Evolutionary conservation across 1,284 basidiomycete species (phyloP), one percentile per base, ranked within the genome.

Genomic region (Ganoderma lingzhi): DNA sequence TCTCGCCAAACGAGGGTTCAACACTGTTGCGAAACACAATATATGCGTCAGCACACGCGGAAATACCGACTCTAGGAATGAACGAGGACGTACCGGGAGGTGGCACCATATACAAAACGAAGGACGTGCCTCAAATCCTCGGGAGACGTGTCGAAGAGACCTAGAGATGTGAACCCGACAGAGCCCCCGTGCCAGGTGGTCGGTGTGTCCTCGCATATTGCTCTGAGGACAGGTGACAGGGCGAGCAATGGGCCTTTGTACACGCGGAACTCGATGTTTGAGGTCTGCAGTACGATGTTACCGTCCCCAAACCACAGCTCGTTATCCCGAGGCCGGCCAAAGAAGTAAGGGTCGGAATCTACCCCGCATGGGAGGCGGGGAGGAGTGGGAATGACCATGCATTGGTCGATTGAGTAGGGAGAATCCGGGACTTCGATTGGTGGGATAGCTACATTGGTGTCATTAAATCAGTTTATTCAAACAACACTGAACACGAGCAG

Each of bases 221-320:
- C 39, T 28, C 44, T 28, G 23, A 61, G 59, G 39, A 61, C 6
- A 17, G 53, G 53, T 6, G 53, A 56, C 30, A 32, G 30, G 12
- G 30, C 30, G 17, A 56, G 15, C 30, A 56, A 56, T 32, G 53
- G 68, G 1, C 73, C 70, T 1, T 67, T 44, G 65, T 75, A 73
- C 59, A 75, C 64, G 19, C 69, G 67, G 63, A 71, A 71, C 17
- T 66, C 60, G 6, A 67, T 44, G 15, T 59, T 45, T 15, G 41
- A 62, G 6, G 70, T 53, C 9, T 45, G 39, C 2, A 71, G 63
- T 12, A 60, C 32, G 41, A 71, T 10, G 19, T 67, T 67, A 8
- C 70, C 67, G 55, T 71, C 70, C 8, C 66, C 66, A 23, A 66
- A 71, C 70, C 70, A 71, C 0, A 71, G 62, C 10, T 71, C 66